Evolutionary conservation across 768 basidiomycete species (phyloP).

Genomic region (Favolaschia claudopus): DNA sequence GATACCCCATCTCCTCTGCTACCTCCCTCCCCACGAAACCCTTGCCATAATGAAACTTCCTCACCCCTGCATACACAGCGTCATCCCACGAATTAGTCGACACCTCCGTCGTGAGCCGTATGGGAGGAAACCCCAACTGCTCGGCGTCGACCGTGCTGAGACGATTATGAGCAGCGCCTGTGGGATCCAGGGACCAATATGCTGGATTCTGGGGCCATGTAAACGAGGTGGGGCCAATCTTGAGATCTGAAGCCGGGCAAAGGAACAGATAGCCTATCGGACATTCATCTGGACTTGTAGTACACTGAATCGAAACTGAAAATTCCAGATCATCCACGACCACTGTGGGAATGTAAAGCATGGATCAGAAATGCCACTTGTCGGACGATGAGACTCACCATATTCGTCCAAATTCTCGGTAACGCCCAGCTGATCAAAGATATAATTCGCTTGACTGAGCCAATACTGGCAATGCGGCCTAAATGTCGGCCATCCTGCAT

Average conservation of each 20-base stretch:
- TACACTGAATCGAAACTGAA: too few relatives aligned
- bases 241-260: neutral
- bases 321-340: neutral
- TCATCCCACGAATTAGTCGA: neutral
- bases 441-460: neutral
- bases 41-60: neutral
- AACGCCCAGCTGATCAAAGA: neutral
- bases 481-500: too few relatives aligned
- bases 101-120: neutral
- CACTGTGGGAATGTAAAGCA: neutral
- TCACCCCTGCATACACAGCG: neutral
- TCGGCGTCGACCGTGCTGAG: neutral
- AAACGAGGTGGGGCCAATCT: neutral
- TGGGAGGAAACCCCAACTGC: neutral
- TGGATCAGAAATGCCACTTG: too few relatives aligned
- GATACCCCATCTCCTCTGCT: too few relatives aligned
- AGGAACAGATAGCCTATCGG: neutral
- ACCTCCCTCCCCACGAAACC: too few relatives aligned
- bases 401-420: neutral
- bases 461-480: too few relatives aligned
- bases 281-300: neutral
- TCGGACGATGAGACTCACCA: neutral
- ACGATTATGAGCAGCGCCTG: neutral
- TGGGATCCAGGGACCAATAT: neutral
- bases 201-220: neutral